A percentile compares a stretch with the other conserved stretches of the same genome.
phyloP scores from a whole-genome alignment of 176 grass and related monocot genomes.

The Oryza nivara region DNA sequence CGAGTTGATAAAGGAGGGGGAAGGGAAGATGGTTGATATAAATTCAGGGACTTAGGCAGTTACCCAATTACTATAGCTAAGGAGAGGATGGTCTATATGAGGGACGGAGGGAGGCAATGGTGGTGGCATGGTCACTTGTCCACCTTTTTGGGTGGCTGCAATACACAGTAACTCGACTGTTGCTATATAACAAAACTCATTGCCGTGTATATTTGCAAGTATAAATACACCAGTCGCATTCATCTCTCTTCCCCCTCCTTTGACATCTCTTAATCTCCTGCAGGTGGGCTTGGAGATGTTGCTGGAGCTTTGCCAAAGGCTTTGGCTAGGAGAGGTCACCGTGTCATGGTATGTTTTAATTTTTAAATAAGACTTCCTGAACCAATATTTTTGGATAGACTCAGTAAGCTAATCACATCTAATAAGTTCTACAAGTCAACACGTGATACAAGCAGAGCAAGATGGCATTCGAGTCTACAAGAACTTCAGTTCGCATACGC shows the following conservation, averaged over 20 bases:
- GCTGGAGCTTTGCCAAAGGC: conserved; percentile 94
- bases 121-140: background rate
- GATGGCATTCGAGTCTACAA: background rate
- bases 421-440: conserved; percentile 22
- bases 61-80: background rate
- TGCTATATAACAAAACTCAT: background rate
- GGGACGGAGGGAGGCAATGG: background rate
- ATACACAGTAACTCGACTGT: background rate
- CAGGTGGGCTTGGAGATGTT: conserved; percentile 99
- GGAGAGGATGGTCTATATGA: background rate
- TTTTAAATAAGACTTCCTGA: conserved; percentile 38
- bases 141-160: background rate
- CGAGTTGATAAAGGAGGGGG: background rate
- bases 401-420: conserved; percentile 41
- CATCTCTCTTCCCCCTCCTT: conserved; percentile 8
- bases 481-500: conserved; percentile 6
- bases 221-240: conserved; percentile 14
- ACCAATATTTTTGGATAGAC: conserved; percentile 41
- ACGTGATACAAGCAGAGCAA: conserved; percentile 1
- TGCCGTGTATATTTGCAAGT: background rate
- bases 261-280: conserved; percentile 35
- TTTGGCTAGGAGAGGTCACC: conserved; percentile 91
- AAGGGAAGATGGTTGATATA: background rate
- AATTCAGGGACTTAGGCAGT: background rate
- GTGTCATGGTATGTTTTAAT: conserved; percentile 79